Conservation (phyloP, 2,329 filamentous ascomycete genomes). For the Hymenoscyphus scutula region DNA sequence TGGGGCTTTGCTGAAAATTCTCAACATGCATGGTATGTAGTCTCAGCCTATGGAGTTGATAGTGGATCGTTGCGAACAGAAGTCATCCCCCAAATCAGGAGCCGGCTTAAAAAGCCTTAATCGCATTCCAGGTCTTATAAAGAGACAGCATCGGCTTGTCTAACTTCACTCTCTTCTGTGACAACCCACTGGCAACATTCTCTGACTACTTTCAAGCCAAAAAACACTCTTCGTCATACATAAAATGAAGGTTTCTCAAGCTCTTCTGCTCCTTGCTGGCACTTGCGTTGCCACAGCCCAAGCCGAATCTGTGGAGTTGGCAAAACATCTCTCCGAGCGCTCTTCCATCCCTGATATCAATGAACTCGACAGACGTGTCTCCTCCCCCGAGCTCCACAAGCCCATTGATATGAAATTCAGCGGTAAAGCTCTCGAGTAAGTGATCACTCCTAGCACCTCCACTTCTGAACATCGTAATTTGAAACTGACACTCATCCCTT, state of each 20-base stretch:
- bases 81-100: too few species aligned
- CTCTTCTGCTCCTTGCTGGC: neutral
- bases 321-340: neutral
- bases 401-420: neutral
- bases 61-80: too few species aligned
- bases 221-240: neutral
- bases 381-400: neutral
- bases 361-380: neutral
- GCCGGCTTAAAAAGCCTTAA: too few species aligned
- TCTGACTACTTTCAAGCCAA: too few species aligned
- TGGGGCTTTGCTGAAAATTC: too few species aligned
- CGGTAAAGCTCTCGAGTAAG: neutral
- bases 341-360: neutral
- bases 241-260: neutral
- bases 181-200: too few species aligned
- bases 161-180: too few species aligned
- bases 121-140: too few species aligned
- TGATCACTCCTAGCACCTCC: neutral
- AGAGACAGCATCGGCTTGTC: too few species aligned
- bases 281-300: neutral
- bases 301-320: neutral
- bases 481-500: neutral
- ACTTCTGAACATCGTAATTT: neutral
- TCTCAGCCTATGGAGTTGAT: too few species aligned
- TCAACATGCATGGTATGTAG: too few species aligned